Conservation (phyloP, 1,284 basidiomycete species). For the Cryptococcus floricola region DNA sequence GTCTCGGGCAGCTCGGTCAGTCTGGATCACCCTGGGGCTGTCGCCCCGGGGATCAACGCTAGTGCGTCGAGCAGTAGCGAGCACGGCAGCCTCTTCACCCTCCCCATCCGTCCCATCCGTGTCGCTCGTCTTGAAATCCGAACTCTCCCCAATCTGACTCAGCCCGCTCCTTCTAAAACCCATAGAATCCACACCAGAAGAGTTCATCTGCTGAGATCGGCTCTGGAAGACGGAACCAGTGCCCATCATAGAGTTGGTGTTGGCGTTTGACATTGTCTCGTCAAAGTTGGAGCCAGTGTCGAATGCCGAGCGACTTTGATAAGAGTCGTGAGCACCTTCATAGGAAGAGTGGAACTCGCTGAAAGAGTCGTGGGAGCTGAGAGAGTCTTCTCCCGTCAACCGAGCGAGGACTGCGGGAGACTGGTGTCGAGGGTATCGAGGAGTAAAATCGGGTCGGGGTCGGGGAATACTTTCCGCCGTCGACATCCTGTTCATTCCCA, state of each 20-base stretch:
- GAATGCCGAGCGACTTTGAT: conserved; percentile 2
- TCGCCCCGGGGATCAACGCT: conserved; percentile 14
- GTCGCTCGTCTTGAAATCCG: conserved; percentile 34
- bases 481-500: conserved; percentile 24
- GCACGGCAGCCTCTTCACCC: conserved; percentile 37
- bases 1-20: conserved; percentile 7
- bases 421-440: conserved; percentile 43
- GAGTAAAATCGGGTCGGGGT: conserved; percentile 45
- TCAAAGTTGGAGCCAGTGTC: conserved; percentile 14
- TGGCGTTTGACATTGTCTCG: conserved; percentile 3
- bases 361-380: conserved; percentile 30
- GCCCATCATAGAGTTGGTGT: conserved; percentile 13
- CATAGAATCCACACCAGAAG: conserved; percentile 18
- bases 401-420: conserved; percentile 30
- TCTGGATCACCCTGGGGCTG: conserved; percentile 22
- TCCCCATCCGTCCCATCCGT: conserved; percentile 38
- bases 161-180: conserved; percentile 26
- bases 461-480: conserved; percentile 36
- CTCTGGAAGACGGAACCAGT: conserved; percentile 16
- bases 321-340: conserved; percentile 9
- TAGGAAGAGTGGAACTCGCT: conserved; percentile 30
- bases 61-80: conserved; percentile 33
- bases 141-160: conserved; percentile 30
- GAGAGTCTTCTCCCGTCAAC: conserved; percentile 28
- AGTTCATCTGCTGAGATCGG: conserved; percentile 3